Conservation (phyloP, 345 rosid genomes). For the Combretum micranthum region DNA sequence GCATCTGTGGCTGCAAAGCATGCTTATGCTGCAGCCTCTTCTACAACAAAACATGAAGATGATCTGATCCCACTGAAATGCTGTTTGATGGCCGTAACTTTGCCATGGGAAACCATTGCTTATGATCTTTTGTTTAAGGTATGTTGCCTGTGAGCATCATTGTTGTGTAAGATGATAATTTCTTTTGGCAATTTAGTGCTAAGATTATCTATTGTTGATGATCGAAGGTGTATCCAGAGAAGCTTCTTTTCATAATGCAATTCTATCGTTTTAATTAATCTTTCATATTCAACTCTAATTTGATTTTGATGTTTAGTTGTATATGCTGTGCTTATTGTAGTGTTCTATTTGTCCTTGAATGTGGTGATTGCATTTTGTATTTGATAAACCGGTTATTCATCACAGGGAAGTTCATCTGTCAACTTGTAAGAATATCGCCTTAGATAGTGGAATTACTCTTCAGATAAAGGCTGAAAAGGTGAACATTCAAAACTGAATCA, state of each 20-base stretch:
- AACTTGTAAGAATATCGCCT: conserved; percentile 28
- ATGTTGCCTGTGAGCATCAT: conserved; percentile 2
- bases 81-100: conserved; percentile 88
- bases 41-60: conserved; percentile 50
- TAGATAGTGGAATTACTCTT: neutral
- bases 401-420: conserved; percentile 63
- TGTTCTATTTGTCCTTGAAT: too few species aligned
- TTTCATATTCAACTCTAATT: neutral
- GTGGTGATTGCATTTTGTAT: too few species aligned
- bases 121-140: conserved; percentile 94
- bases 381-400: too few species aligned
- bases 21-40: conserved; percentile 87
- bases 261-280: too few species aligned
- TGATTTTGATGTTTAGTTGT: neutral
- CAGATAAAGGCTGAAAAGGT: too few species aligned
- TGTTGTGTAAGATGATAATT: too few species aligned
- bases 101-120: conserved; percentile 96
- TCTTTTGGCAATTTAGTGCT: too few species aligned
- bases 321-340: too few species aligned
- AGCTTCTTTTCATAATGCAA: too few species aligned
- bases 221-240: too few species aligned
- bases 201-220: too few species aligned
- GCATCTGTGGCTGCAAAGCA: conserved; percentile 95
- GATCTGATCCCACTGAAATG: conserved; percentile 94
- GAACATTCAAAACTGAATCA: too few species aligned